Evolutionary conservation across 1,284 basidiomycete genomes (phyloP).

Genomic region (Peniophora sp.): DNA sequence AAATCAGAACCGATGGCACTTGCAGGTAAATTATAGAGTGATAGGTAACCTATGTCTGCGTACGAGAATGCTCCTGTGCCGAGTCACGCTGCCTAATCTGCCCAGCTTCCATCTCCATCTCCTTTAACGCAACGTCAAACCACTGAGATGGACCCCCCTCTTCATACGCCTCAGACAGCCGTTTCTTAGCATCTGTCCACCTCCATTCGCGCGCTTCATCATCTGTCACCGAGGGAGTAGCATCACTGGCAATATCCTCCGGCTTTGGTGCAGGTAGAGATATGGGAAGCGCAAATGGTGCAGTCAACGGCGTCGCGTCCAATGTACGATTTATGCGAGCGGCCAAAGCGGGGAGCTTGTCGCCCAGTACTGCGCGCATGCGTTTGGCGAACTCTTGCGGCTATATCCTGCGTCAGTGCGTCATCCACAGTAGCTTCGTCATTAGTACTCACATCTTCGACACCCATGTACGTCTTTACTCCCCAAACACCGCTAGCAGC

Average conservation of each 20-base stretch:
- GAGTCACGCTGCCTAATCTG: slow-evolving; percentile 7
- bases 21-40: no score
- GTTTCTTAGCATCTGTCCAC: slow-evolving; percentile 41
- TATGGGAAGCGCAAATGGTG: slow-evolving; percentile 6
- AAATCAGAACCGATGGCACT: no score
- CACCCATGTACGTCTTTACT: slow-evolving; percentile 30
- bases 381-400: slow-evolving; percentile 45
- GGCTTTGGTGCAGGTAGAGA: background rate
- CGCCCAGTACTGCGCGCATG: slow-evolving; percentile 38
- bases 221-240: background rate
- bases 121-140: slow-evolving; percentile 38
- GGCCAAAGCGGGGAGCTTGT: slow-evolving; percentile 38
- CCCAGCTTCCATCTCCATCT: slow-evolving; percentile 46
- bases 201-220: slow-evolving; percentile 27
- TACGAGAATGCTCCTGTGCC: no score
- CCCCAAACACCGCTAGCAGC: slow-evolving; percentile 27
- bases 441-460: slow-evolving; percentile 26
- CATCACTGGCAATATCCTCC: background rate
- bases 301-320: slow-evolving; percentile 14
- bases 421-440: background rate
- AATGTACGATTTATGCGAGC: slow-evolving; percentile 41
- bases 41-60: no score
- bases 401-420: slow-evolving; percentile 21
- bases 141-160: slow-evolving; percentile 46
- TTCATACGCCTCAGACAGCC: slow-evolving; percentile 46